Evolutionary conservation across 2,329 filamentous ascomycete genomes (phyloP).

Genomic region (Lithohypha guttulata): DNA sequence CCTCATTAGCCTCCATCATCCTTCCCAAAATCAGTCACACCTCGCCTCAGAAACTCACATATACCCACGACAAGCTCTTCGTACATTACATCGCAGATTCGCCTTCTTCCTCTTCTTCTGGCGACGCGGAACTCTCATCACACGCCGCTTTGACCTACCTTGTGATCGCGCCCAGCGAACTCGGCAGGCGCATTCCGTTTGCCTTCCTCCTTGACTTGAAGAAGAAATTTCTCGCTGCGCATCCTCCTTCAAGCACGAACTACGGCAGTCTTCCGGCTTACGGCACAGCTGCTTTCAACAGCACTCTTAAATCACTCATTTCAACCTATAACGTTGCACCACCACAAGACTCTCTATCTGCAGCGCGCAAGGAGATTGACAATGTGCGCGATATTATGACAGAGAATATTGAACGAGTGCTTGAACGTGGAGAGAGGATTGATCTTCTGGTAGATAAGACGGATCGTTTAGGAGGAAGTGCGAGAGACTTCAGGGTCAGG

Average conservation of each 20-base stretch:
- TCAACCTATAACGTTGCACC: conserved; percentile 72
- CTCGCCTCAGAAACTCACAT: conserved; percentile 76
- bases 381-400: conserved; percentile 90
- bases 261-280: conserved; percentile 75
- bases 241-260: conserved; percentile 55
- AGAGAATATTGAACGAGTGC: conserved; percentile 79
- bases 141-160: conserved; percentile 78
- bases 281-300: conserved; percentile 80
- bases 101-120: conserved; percentile 38
- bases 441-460: conserved; percentile 95
- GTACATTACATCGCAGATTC: conserved; percentile 93
- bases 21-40: conserved; percentile 87
- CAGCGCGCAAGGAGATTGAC: conserved; percentile 81
- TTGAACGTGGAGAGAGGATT: conserved; percentile 86
- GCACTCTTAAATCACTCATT: conserved; percentile 64
- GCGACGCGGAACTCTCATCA: conserved; percentile 18
- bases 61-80: conserved; percentile 81
- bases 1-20: conserved; percentile 81
- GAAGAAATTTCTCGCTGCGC: conserved; percentile 68
- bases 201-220: conserved; percentile 86
- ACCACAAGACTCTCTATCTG: conserved; percentile 68
- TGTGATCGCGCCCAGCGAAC: conserved; percentile 68
- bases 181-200: conserved; percentile 83
- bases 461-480: conserved; percentile 75
- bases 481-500: conserved; percentile 79